Base-by-base conservation (phyloP, 106 monocot genomes). In the Platanthera guangdongensis region DNA sequence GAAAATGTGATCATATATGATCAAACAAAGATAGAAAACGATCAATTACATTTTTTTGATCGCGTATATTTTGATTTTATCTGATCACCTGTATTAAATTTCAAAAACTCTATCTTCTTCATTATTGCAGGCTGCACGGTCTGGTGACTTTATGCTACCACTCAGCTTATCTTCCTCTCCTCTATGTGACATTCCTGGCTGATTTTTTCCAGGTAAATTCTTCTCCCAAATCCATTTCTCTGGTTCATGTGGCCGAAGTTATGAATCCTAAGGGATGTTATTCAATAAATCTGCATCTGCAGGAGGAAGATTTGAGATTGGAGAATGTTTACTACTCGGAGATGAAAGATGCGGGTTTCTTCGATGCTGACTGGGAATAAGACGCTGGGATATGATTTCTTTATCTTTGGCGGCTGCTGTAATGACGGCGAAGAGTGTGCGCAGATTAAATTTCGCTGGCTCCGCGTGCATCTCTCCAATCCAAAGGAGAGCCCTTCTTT, bases 271-370 rank as follows among this genome's bases (percentile, higher is more conserved):
- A 60, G n/a, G 60, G 30, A 3, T 10, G 67, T 68, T 15, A 70
- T 70, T 70, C 16, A 15, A 47, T 70, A 7, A 46, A 47, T 15
- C 70, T 16, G 46, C 16, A 70, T 70, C 70, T 80, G 25, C 62
- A 95, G 95, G 95, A 96, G 85, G 95, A 96, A 70, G 90, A 96
- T 80, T 18, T 90, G 79, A 76, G 90, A 10, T 82, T 93, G 51
- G 95, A 96, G 79, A 96, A 91, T 80, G 90, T 93, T 12, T 96
- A 96, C 73, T 96, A 96, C 79, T 89, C 95, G 0, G 95, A 96
- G 82, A 96, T 96, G 95, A 96, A 93, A 76, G 95, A 96, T 87
- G 93, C 93, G 22, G 95, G 95, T 57, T 96, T 96, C 80, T 96
- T 96, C 62, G 93, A 96, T 77, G 87, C 87, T 73, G 95, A 96